phyloP scores from a whole-genome alignment of 2,329 filamentous ascomycete genomes.

The Pseudogymnoascus destructans region DNA sequence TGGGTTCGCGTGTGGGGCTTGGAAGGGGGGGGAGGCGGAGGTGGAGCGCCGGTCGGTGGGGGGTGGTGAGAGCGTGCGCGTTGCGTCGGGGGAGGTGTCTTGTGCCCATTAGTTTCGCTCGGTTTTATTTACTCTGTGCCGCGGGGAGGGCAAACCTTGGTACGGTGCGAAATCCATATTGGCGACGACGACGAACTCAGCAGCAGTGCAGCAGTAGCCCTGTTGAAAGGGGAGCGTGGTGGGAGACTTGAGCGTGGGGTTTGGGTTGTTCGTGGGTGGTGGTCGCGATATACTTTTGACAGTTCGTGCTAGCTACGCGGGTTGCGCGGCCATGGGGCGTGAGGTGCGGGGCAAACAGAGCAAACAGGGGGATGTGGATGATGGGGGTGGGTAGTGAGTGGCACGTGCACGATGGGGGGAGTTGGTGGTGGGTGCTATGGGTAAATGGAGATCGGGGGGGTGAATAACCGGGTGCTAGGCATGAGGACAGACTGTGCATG shows the following conservation, averaged over 20 bases:
- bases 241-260: not conserved
- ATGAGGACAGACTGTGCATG: not conserved
- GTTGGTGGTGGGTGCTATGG: not conserved
- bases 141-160: conserved; percentile 35
- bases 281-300: conserved; percentile 6
- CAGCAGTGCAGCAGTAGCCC: not conserved
- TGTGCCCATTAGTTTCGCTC: not conserved
- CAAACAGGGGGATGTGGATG: not conserved
- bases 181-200: conserved; percentile 3
- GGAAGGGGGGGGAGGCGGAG: conserved; percentile 46
- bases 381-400: not conserved
- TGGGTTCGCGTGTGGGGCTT: conserved; percentile 29
- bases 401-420: not conserved
- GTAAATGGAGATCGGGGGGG: not conserved
- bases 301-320: conserved; percentile 2
- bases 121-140: not conserved
- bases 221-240: not conserved
- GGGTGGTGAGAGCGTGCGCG: conserved; percentile 66
- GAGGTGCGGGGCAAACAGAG: conserved; percentile 2
- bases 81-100: conserved; percentile 73
- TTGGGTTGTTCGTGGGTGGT: not conserved
- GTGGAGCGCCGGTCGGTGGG: conserved; percentile 28
- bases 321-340: not conserved
- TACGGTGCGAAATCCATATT: conserved; percentile 93
- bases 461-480: not conserved